These are phyloP conservation scores for Hylodesmum podocarpum DNA, from an alignment of 306 rosid species.

Conservation along the genomic window DNA sequence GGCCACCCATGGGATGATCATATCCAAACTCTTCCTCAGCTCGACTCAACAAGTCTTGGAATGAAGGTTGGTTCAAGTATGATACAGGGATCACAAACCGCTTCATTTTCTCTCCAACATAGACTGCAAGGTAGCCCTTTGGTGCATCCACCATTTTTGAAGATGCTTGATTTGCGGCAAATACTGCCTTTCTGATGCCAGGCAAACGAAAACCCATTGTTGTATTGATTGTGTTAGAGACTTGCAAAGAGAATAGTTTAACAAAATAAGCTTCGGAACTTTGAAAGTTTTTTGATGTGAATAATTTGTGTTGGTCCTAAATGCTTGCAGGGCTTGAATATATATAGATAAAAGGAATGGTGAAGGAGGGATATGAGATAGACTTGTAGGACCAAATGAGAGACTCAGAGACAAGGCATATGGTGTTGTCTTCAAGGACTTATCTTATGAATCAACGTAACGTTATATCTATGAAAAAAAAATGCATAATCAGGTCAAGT, in stretches of 20 bases:
- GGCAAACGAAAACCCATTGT: conserved; percentile 40
- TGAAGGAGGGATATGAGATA: neutral
- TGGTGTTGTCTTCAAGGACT: conserved; percentile 27
- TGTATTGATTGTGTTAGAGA: neutral
- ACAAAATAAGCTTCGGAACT: neutral
- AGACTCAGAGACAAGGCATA: conserved; percentile 22
- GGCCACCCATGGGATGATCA: conserved; percentile 55
- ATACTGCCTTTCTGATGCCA: conserved; percentile 4
- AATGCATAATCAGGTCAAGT: neutral
- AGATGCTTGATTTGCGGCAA: conserved; percentile 10
- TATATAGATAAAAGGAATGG: conserved; percentile 34
- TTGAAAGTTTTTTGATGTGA: neutral
- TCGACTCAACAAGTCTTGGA: conserved; percentile 36
- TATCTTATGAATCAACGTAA: neutral
- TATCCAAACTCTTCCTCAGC: conserved; percentile 44
- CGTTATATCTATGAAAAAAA: neutral
- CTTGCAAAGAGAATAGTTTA: neutral
- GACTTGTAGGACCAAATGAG: neutral
- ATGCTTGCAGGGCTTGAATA: neutral
- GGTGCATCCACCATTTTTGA: conserved; percentile 34
- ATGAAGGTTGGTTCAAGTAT: conserved; percentile 38
- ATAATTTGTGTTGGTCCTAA: neutral
- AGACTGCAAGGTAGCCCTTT: conserved; percentile 46
- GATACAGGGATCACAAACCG: conserved; percentile 44
- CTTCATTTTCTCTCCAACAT: conserved; percentile 51